Evolutionary conservation across 257 asterid genomes (phyloP).

Genomic region (Przewalskia tangutica): DNA sequence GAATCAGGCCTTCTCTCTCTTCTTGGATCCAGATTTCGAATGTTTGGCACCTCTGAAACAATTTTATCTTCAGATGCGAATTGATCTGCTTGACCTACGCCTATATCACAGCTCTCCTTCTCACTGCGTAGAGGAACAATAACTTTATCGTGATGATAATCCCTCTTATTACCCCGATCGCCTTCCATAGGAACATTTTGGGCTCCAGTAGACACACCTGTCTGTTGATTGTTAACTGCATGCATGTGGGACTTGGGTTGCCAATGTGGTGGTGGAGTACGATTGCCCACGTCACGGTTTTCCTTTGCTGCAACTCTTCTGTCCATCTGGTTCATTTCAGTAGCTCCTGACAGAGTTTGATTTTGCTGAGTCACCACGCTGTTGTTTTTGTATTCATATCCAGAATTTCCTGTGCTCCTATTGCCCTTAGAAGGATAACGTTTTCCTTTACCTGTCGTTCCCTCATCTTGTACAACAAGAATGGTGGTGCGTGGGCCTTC

Average conservation of each 20-base stretch:
- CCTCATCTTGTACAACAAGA: slow-evolving; percentile 44
- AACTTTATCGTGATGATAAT: slow-evolving; percentile 27
- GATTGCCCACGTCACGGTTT: slow-evolving; percentile 37
- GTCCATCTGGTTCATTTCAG: slow-evolving; percentile 32
- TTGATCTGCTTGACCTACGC: slow-evolving; percentile 15
- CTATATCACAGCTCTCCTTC: slow-evolving; percentile 17
- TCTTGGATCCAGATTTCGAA: slow-evolving; percentile 16
- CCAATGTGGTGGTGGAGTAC: slow-evolving; percentile 68
- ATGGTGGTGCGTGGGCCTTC: slow-evolving; percentile 18
- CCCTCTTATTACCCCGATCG: slow-evolving; percentile 29
- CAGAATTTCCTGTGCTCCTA: slow-evolving; percentile 27
- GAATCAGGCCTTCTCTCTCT: slow-evolving; percentile 44
- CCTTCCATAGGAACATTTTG: slow-evolving; percentile 27
- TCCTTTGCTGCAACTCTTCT: slow-evolving; percentile 33
- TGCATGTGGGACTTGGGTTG: slow-evolving; percentile 51
- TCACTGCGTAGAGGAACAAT: slow-evolving; percentile 18
- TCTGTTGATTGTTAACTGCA: slow-evolving; percentile 30
- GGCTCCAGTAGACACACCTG: slow-evolving; percentile 23
- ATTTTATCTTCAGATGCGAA: slow-evolving; percentile 3
- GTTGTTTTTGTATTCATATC: slow-evolving; percentile 21
- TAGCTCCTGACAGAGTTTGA: slow-evolving; percentile 21
- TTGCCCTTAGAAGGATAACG: slow-evolving; percentile 34
- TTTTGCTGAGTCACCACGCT: slow-evolving; percentile 33
- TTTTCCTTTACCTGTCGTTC: slow-evolving; percentile 52
- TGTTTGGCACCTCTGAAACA: not conserved